Evolutionary conservation across 1,284 basidiomycete species (phyloP).

Genomic region (Trametes pubescens): DNA sequence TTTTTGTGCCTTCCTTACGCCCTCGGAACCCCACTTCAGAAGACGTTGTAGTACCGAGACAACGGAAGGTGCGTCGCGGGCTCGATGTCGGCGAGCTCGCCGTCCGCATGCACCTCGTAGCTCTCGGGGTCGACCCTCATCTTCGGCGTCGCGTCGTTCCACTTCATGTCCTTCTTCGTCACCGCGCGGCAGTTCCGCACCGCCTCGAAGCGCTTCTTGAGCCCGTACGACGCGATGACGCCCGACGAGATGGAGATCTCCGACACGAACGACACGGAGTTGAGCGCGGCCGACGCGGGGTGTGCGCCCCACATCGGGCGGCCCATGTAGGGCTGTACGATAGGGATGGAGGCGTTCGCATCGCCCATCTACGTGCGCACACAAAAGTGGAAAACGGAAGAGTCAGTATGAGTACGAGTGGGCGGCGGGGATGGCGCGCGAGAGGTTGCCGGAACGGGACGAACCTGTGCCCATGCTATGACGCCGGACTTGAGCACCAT

Average conservation of each 20-base stretch:
- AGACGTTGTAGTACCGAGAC: constrained; percentile 76
- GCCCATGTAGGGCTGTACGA: constrained; percentile 88
- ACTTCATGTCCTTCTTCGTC: constrained; percentile 93
- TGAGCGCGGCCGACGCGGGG: constrained; percentile 77
- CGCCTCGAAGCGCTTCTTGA: constrained; percentile 79
- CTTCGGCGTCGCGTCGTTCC: constrained; percentile 83
- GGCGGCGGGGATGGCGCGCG: background rate
- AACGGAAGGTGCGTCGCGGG: constrained; percentile 81
- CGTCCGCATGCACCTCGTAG: constrained; percentile 89
- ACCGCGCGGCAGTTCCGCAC: constrained; percentile 83
- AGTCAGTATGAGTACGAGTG: constrained; percentile 21
- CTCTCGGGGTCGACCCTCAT: constrained; percentile 94
- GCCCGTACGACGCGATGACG: constrained; percentile 71
- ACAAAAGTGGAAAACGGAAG: background rate
- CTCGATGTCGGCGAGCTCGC: constrained; percentile 75
- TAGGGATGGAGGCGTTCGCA: constrained; percentile 93
- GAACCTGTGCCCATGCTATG: constrained; percentile 88
- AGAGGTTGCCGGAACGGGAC: constrained; percentile 32
- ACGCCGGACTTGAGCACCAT: constrained; percentile 96
- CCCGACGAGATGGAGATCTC: constrained; percentile 72
- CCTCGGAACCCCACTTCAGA: constrained; percentile 48
- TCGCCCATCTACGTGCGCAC: constrained; percentile 79
- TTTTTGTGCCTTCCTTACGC: background rate
- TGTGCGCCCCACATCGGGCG: constrained; percentile 92
- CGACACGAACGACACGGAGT: constrained; percentile 90